Evolutionary conservation across 225 moss, liverwort and hornwort species (phyloP).

Genomic region (Marchantia polymorpha): DNA sequence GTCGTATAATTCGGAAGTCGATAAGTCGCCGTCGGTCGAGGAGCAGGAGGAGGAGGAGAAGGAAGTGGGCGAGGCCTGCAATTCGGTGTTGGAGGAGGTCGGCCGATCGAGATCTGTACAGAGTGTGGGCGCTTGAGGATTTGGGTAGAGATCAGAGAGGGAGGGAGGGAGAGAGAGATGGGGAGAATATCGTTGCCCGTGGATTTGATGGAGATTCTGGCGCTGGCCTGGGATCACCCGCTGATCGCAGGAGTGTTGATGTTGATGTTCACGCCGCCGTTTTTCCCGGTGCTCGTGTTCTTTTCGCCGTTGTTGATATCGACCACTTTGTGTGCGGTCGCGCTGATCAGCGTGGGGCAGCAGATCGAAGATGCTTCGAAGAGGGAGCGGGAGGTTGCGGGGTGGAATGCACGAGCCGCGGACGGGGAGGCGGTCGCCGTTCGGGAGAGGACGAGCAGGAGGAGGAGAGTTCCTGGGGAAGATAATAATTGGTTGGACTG

Average conservation of each 20-base stretch:
- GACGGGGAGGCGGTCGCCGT: conserved; percentile 23
- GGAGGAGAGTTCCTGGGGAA: conserved; percentile 24
- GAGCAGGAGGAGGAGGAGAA: neutral
- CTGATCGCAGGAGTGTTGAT: conserved; percentile 54
- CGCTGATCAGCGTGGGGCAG: conserved; percentile 67
- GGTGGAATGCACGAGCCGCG: conserved; percentile 27
- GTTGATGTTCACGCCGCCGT: conserved; percentile 52
- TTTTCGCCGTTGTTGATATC: conserved; percentile 55
- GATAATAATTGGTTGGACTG: conserved; percentile 33
- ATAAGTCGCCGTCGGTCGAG: neutral
- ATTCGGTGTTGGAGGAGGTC: neutral
- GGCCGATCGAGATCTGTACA: neutral
- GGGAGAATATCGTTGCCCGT: conserved; percentile 20
- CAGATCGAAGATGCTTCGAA: conserved; percentile 48
- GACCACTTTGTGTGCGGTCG: conserved; percentile 45
- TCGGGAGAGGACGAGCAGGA: neutral
- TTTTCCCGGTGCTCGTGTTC: conserved; percentile 49
- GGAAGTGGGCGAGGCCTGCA: neutral
- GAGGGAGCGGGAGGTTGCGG: conserved; percentile 36
- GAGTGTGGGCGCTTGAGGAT: neutral
- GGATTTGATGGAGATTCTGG: conserved; percentile 41
- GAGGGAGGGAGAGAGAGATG: conserved; percentile 10
- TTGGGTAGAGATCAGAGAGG: neutral
- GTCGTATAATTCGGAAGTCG: neutral
- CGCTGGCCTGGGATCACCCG: conserved; percentile 68